Conservation (phyloP, 495 filamentous ascomycete species). For the Hyaloscypha bicolor region DNA sequence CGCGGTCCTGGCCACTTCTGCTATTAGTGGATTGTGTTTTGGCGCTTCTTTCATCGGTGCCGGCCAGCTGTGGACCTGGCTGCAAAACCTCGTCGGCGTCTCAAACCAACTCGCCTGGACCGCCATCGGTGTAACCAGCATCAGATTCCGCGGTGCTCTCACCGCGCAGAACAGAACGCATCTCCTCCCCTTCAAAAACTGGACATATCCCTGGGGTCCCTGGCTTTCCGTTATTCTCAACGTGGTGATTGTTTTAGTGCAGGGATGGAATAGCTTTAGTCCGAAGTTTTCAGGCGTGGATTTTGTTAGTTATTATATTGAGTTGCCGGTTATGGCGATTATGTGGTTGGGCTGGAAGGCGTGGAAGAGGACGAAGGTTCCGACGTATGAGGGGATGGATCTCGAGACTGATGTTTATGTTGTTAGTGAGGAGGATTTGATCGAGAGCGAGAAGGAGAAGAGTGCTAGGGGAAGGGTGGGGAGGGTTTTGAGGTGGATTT, state of each 20-base stretch:
- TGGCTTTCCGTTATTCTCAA: conserved; percentile 54
- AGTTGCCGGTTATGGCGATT: conserved; percentile 54
- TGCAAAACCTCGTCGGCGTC: conserved; percentile 57
- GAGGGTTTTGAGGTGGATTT: conserved; percentile 33
- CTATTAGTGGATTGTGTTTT: conserved; percentile 60
- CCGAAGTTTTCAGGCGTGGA: conserved; percentile 50
- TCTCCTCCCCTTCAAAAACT: conserved; percentile 63
- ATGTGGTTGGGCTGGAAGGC: conserved; percentile 60
- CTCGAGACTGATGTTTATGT: conserved; percentile 54
- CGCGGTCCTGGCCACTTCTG: conserved; percentile 56
- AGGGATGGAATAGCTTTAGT: conserved; percentile 62
- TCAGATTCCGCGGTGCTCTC: conserved; percentile 60
- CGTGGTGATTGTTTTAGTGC: conserved; percentile 57
- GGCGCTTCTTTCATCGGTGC: conserved; percentile 64
- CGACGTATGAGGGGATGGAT: conserved; percentile 56
- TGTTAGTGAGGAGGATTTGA: conserved; percentile 27
- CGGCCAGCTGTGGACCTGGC: conserved; percentile 37
- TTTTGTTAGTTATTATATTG: conserved; percentile 55
- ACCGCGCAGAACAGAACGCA: conserved; percentile 55
- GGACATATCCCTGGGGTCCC: conserved; percentile 61
- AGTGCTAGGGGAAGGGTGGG: conserved; percentile 23
- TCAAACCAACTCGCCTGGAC: conserved; percentile 67
- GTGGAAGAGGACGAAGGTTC: conserved; percentile 53
- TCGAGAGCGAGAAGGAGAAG: conserved; percentile 27
- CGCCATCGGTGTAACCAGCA: conserved; percentile 58